Evolutionary conservation across 306 rosid species (phyloP).

Genomic region (Elaeagnus macrophylla): DNA sequence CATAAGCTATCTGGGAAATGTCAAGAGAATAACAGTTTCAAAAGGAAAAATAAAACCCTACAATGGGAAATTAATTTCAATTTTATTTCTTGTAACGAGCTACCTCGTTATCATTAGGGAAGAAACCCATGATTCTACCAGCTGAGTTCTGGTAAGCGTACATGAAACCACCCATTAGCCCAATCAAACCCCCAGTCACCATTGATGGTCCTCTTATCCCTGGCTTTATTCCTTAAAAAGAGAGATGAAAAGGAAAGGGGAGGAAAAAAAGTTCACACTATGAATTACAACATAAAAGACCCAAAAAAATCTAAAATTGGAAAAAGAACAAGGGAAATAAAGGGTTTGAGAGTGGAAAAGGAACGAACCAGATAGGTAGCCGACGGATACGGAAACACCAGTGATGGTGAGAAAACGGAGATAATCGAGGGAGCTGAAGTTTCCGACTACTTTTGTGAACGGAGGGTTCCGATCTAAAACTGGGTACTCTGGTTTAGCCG

Average conservation of each 20-base stretch:
- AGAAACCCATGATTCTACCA: slow-evolving; percentile 85
- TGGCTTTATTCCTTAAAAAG: slow-evolving; percentile 66
- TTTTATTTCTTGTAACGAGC: slow-evolving; percentile 68
- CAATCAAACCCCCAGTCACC: slow-evolving; percentile 93
- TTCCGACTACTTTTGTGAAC: slow-evolving; percentile 73
- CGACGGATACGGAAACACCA: slow-evolving; percentile 91
- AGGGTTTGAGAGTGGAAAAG: neutral
- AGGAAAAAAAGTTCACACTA: neutral
- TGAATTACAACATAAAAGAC: neutral
- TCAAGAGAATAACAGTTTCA: neutral
- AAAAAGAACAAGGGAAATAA: neutral
- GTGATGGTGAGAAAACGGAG: slow-evolving; percentile 79
- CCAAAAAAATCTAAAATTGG: neutral
- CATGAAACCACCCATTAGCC: slow-evolving; percentile 92
- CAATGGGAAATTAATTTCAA: neutral
- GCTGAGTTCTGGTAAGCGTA: slow-evolving; percentile 91
- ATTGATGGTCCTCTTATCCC: slow-evolving; percentile 90
- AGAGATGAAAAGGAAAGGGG: neutral
- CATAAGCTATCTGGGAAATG: too few relatives aligned
- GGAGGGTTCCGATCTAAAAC: slow-evolving; percentile 96
- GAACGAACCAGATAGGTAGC: slow-evolving; percentile 67
- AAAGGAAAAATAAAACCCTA: slow-evolving; percentile 15
- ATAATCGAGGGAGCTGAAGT: slow-evolving; percentile 75
- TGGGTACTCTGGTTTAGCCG: slow-evolving; percentile 75
- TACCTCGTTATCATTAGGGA: slow-evolving; percentile 85